Evolutionary conservation across 2,329 filamentous ascomycete species (phyloP).

Genomic region (Clarireedia monteithiana): DNA sequence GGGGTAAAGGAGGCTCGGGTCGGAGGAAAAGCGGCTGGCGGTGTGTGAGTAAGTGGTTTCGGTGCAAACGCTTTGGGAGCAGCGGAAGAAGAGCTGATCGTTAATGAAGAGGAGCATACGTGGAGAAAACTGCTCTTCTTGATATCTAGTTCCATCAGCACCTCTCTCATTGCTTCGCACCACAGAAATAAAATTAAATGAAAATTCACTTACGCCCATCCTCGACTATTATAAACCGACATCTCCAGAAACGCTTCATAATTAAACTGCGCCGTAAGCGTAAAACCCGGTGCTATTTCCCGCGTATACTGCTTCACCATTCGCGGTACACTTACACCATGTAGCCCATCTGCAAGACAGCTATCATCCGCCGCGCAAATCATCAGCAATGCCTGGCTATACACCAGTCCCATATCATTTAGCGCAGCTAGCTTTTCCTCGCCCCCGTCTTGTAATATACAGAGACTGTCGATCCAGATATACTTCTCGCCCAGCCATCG

Average conservation of each 20-base stretch:
- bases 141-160: not conserved
- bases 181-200: not conserved
- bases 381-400: constrained; percentile 2
- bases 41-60: constrained; percentile 1
- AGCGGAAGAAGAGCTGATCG: constrained; percentile 5
- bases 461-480: constrained; percentile 7
- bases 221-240: not conserved
- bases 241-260: not conserved
- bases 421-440: not conserved
- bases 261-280: not conserved
- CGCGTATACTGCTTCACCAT: not conserved
- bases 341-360: not conserved
- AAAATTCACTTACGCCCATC: not conserved
- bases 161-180: no score
- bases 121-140: constrained; percentile 6
- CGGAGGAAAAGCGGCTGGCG: not conserved
- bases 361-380: constrained; percentile 1
- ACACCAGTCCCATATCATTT: constrained; percentile 3
- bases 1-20: not conserved
- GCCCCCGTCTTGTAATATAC: constrained; percentile 5
- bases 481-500: not conserved
- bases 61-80: not conserved
- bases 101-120: constrained; percentile 8
- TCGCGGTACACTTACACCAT: not conserved
- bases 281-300: not conserved